Base-by-base conservation (phyloP, 805 yeast species). In the Maudiozyma bulderi region DNA sequence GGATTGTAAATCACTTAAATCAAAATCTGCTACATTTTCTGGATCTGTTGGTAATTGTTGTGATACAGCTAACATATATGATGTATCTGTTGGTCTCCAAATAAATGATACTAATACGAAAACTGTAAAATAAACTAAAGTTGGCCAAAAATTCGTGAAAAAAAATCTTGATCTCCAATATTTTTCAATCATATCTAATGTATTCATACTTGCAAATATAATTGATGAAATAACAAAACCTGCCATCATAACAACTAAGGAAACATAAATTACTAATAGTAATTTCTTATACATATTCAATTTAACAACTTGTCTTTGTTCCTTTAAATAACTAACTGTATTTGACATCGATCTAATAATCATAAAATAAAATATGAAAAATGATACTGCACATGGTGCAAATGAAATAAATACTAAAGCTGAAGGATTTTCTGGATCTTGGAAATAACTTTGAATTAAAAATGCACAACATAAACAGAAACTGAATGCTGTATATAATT, bases 51-150 rank as follows among this genome's bases (percentile, higher is more conserved):
- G 93, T 43, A 93, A 73, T 69, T 93, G 98, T 47, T 88, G 87
- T 2, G 96, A 86, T 53, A 90, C 90, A 10, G 97, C 98, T 61
- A 93, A 78, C 79, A 95, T 83, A 60, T 90, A 86, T 50, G 96
- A 89, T 40, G 95, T 88, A 57, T 85, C 93, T 0, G 97, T 91
- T 47, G 99, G 99, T 67, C 99, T 83, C 99, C 99, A 93, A 54
- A 93, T 78, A 72, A 89, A 80, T 5, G 96, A 86, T 54, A 93
- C 75, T 8, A 89, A 78, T 58, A 84, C 77, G 65, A 93, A 90
- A 38, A 90, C 90, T 44, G 82, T 68, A 61, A 86, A 87, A 69
- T 88, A 93, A 11, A 89, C 83, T 45, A 88, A 76, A 45, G 95
- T 82, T 39, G 96, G 95, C 96, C 98, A 90, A 71, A 95, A 95